Evolutionary conservation across 352 stramenopile species (phyloP), one percentile per base, ranked within the genome.

Genomic region (Globisporangium ultimum): DNA sequence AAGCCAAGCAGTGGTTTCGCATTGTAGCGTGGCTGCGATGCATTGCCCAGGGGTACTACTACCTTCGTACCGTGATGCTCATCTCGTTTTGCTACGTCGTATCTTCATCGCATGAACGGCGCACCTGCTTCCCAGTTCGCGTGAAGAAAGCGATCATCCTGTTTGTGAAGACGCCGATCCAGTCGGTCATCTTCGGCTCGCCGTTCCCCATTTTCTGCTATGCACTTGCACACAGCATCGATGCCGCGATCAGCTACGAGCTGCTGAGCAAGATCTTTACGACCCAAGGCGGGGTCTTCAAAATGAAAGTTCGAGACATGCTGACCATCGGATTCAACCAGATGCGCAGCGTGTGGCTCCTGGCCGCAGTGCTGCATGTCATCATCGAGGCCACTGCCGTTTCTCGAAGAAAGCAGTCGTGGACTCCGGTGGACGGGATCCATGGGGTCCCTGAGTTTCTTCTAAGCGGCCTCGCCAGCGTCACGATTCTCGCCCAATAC

Each of bases 11-110:
- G 21, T 80, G 68, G 72, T 78, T 67, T 58, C 20, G 41, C 18
- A 28, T 76, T 2, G 61, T 81, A 0, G 60, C 63, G 14, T 24
- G 28, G 1, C 53, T 83, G 0, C 60, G 74, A 20, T 54, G 13
- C 24, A 21, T 67, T 38, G 63, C 50, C 2, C 63, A 69, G 40
- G 22, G 24, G 12, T 66, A 69, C 53, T 52, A 55, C 36, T 50
- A 54, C 15, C 13, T 62, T 10, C 63, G 57, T 21, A 40, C 58
- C 20, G 13, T 61, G 2, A 63, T 63, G 54, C 42, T 64, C 14
- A 36, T 55, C 9, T 8, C 13, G 9, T 53, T 53, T 22, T 52
- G 49, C 24, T 64, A 55, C 40, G 24, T 42, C 6, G 42, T 57
- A 21, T 46, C 22, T 24, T 7, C 36, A 20, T 17, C 17, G 8